Base-by-base conservation (phyloP, 352 stramenopile species). In the Phytophthora agathidicida region DNA sequence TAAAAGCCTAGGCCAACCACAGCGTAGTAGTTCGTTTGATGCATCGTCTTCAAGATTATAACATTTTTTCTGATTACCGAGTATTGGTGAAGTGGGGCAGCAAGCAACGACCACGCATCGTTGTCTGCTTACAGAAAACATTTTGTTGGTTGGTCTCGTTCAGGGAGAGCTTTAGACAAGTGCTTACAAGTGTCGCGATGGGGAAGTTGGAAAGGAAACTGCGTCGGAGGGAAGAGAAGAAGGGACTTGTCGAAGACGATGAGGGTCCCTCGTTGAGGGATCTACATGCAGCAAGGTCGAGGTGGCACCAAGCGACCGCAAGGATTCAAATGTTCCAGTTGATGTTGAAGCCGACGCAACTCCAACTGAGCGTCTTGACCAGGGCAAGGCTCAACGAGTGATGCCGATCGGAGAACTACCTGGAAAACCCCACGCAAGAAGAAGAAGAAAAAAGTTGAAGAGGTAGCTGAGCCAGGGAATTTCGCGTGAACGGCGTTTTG, bases 401-500 rank as follows among this genome's bases (percentile, higher is more conserved):
- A 61, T 55, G 33, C 61, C 61, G 2, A 70, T 70, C 6, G 54
- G 54, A 6, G 61, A 70, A 38, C 27, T 70, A 5, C 54, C 61
- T 33, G 26, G 5, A 66, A 70, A n/a, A 57, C 54, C 19, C 33
- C 47, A 9, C 56, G 56, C n/a, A 71, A 71, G 61, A 71, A 71
- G 37, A 71, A 66, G 47, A 62, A 71, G 13, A 57, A 37, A 33
- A 55, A 71, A 20, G 60, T 65, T 8, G 61, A 71, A 14, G 14
- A 57, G 6, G 61, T 67, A 37, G 20, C 36, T 0, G 44, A 58
- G 23, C 61, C 61, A 24, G 61, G 19, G 61, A 71, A 20, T 87
- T 89, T 50, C 78, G 79, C 13, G 77, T 89, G 20, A 89, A 88
- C 20, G 82, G 79, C 24, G 85, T 91, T 45, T 58, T 86, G 5